Evolutionary conservation across 2,329 filamentous ascomycete genomes (phyloP), one percentile per base, ranked within the genome.

Genomic region (Penicillium sp.): DNA sequence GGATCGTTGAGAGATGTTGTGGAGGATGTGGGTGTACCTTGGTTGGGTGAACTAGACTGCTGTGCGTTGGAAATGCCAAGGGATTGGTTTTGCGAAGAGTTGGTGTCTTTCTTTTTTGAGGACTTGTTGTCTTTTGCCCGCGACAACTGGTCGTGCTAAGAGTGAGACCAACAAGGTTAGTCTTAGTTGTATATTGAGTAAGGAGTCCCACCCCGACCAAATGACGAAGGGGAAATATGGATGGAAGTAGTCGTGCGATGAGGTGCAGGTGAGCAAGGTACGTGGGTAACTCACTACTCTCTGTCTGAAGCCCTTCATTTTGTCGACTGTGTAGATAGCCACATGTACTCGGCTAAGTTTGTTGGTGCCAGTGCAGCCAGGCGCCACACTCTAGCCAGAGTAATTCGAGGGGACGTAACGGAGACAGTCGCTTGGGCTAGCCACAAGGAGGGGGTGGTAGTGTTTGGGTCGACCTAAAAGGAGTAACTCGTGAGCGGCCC

Each of bases 261-360:
- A 63, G 52, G 55, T 49, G 29, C 47, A 53, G 48, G 55, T 29
- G 39, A 41, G 41, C 30, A 53, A 49, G 47, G 50, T 58, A 61
- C 44, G 26, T 45, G 45, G 52, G 49, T 57, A 62, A 85, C 90
- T 83, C 85, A 96, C 91, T 82, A 97, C 91, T 88, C 90, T 90
- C 82, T 96, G 91, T 79, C 91, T 89, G 78, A 97, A 96, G 75
- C 91, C 89, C 81, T 96, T 97, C 93, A 97, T 97, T 78, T 83
- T 89, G 77, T 76, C 76, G 55, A 57, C 57, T 65, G 64, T 60
- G 59, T 58, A 63, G 61, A 61, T 56, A 65, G 60, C 69, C 66
- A 66, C 70, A 73, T 71, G 66, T 70, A 73, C 67, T 70, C 63
- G 62, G 57, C 58, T 61, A 54, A 45, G 30, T 45, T 61, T 62